Evolutionary conservation across 805 yeast species (phyloP), one percentile per base, ranked within the genome.

Genomic region (Barnettozyma sucrosica): DNA sequence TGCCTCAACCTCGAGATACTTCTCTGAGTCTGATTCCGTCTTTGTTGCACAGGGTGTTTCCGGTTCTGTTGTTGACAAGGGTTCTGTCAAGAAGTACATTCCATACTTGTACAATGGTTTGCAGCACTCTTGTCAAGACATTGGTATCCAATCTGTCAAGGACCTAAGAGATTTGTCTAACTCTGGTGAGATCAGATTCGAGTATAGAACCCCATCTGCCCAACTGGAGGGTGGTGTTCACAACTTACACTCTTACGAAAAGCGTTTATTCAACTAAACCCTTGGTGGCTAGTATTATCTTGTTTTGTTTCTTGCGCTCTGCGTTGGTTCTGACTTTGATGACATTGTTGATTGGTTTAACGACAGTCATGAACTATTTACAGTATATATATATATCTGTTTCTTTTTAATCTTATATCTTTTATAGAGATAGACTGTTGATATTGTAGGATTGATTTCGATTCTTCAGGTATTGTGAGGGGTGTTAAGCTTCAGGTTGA

Each of bases 11-110:
- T 89, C 97, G 41, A 86, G 99, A 73, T 93, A 93, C 79, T 93
- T 93, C 72, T 89, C 97, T 51, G 99, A 93, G 76, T 74, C 87
- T 56, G 99, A 93, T 71, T 76, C 85, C 62, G 98, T 93, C 55
- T 80, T 93, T 57, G 99, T 93, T 58, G 99, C 99, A 47, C 99
- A 93, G 76, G 99, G 99, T 79, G 99, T 93, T 57, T 79, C 95
- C 53, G 99, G 99, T 62, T 77, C 96, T 34, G 99, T 93, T 62
- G 83, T 89, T 58, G 99, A 93, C 76, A 88, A 92, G 71, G 99
- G 99, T 62, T 89, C 97, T 39, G 77, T 93, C 66, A 81, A 81
- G 67, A 93, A 92, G 74, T 93, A 89, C 66, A 72, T 93, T 56
- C 99, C 99, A 57, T 93, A 93, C 76, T 74, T 93, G 69, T 85